Base-by-base conservation (phyloP, 192 early-diverging fungal species). In the Umbelopsis ramanniana region DNA sequence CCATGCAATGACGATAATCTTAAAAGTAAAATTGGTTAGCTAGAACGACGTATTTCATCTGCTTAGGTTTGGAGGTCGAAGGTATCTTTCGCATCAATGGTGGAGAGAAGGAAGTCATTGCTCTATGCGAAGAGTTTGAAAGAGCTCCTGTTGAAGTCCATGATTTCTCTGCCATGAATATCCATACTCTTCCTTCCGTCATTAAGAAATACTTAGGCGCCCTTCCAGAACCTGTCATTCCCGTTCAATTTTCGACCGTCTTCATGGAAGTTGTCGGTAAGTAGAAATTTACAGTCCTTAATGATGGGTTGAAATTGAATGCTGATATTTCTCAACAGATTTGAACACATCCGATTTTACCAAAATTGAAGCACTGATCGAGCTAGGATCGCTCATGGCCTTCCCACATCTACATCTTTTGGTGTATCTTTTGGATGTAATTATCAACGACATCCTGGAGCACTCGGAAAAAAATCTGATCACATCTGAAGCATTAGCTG, bases 221-320 rank as follows among this genome's bases (percentile, higher is more conserved):
- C 0, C 57, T 63, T 37, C 57, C 57, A 0, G 57, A 63, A 17
- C 57, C 57, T 29, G 57, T 63, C 6, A 63, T 63, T 29, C 57
- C 57, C 19, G 35, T 12, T 19, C 57, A 63, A 37, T 63, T 63
- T n/a, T 63, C 57, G 3, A 38, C 57, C 1, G 57, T 63, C 11
- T 63, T 63, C 57, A 63, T 63, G 57, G 57, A 63, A 35, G 57
- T 63, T 37, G 57, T 63, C 35, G 57, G 57, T 63, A 26, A 63
- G 57, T 63, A 15, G 50, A 29, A 0, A 10, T 2, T 11, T 11
- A 3, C 1, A 37, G 6, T 29, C 17, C 26, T 19, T 19, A 0
- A 6, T 35, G 29, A 29, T 6, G 15, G n/a, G 15, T 6, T 12
- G n/a, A 19, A 1, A 21, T 50, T 19, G 0, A 21, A 3, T 26